Evolutionary conservation across 441 rosid species (phyloP), one percentile per base, ranked within the genome.

Genomic region (Populus trichocarpa): DNA sequence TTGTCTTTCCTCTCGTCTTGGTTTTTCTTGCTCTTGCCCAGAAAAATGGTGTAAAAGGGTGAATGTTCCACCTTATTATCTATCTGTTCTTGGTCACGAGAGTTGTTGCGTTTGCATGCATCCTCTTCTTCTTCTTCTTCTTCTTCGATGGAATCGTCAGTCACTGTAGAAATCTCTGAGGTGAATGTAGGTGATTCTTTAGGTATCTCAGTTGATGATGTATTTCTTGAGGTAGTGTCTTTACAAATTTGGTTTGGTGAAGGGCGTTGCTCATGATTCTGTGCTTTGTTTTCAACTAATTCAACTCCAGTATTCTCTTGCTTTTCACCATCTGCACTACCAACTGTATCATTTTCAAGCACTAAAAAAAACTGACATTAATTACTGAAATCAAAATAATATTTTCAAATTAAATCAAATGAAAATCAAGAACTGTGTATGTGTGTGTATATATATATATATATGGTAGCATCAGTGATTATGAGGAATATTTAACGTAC

Each of bases 91-190:
- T 67, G 26, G 67, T 78, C 38, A 50, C 36, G 30, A 33, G 13
- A 26, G 63, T 14, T 28, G 63, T 68, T 28, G 22, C 12, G 38
- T 74, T 74, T 75, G 75, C 40, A 22, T 73, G 65, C 16, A 57
- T 77, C 85, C 38, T n/a, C n/a, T n/a, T 30, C 32, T 30, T 30
- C 30, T 28, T 28, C 30, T 28, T 28, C 30, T 28, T 28, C 32
- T 23, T 38, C 75, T 74, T 85, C 76, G 38, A 66, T 71, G n/a
- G 90, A 86, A 33, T 80, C 88, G 9, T 89, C 85, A 0, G 90
- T 87, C 38, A 88, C 73, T 1, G 89, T 78, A 12, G 94, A 90
- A 53, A 79, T 81, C 67, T 83, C 91, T 20, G 92, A 88, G 28
- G 84, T 78, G 73, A 74, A 78, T 2, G 72, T 18, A 14, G 88